Evolutionary conservation across 1,284 basidiomycete species (phyloP), one percentile per base, ranked within the genome.

Genomic region (Microbotryum scabiosae): DNA sequence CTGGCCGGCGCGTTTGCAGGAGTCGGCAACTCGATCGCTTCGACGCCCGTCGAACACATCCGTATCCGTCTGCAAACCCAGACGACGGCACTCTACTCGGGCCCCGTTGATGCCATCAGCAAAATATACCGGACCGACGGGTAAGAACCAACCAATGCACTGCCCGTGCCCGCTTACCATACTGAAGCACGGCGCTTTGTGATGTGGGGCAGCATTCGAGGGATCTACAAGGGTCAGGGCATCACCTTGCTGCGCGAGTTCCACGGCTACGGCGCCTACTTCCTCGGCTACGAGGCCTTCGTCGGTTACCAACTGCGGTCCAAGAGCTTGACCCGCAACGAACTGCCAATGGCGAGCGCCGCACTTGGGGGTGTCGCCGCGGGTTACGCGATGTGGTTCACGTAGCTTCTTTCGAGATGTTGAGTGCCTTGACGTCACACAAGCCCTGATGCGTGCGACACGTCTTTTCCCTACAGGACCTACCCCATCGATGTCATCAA

Each of bases 401-500:
- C 46, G 64, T 69, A 36, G 50, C 56, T 59, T 16, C n/a, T 48
- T 45, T 23, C 9, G 46, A 2, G 28, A 26, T 20, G 41, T 26
- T 16, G 12, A 2, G 36, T 62, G 59, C 16, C 64, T 67, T 26
- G 70, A 68, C 59, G 64, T 60, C 6, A 44, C 70, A 5, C 5
- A 6, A 16, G 6, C 41, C 55, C 25, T 20, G 25, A 50, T 21
- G 36, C 45, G 64, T 50, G 43, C 62, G 56, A 51, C 50, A 59
- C 46, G 54, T 61, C 9, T 47, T 51, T 10, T 36, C 51, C 30
- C 52, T 50, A 25, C 26, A 79, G 88, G 12, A 91, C 91, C 77
- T 92, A 92, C 78, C 90, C 90, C 9, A 85, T 91, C 74, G 92
- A 94, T 76, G 90, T 96, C 81, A 84, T 97, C 75, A 97, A 97